phyloP scores from a whole-genome alignment of 495 filamentous ascomycete species.

The Penicillium psychrofluorescens region DNA sequence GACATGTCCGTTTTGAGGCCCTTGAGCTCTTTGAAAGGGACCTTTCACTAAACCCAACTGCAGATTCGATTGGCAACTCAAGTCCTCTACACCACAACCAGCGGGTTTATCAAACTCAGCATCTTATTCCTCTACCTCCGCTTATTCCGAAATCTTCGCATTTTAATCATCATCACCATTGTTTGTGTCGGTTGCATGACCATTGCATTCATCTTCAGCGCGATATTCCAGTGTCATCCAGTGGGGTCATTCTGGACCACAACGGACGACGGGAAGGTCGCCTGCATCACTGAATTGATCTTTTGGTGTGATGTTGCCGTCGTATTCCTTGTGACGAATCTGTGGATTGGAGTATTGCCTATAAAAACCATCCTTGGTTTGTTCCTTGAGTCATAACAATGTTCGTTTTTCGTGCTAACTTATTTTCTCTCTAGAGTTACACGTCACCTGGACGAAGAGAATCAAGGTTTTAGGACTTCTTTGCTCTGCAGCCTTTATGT shows the following conservation, averaged over 20 bases:
- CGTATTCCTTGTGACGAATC: neutral
- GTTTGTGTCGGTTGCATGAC: neutral
- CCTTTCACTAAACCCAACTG: too few species aligned
- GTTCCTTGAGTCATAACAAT: neutral
- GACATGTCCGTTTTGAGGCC: too few species aligned
- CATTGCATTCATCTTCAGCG: neutral
- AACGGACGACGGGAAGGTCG: neutral
- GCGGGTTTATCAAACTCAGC: constrained; percentile 1
- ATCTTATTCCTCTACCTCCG: constrained; percentile 1
- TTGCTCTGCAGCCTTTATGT: too few species aligned
- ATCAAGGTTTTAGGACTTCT: too few species aligned
- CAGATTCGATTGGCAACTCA: constrained; percentile 1
- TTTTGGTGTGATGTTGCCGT: constrained; percentile 4
- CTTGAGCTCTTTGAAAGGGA: too few species aligned
- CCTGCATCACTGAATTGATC: neutral
- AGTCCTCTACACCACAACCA: neutral
- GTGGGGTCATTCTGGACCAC: neutral
- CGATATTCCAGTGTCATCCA: constrained; percentile 2
- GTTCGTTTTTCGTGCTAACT: neutral
- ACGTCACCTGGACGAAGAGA: too few species aligned
- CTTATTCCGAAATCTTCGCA: neutral
- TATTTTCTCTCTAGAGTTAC: too few species aligned
- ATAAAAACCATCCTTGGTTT: neutral
- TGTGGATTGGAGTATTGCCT: neutral
- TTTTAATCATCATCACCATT: neutral